Evolutionary conservation across 2,329 filamentous ascomycete species (phyloP), one percentile per base, ranked within the genome.

Genomic region (Botrytis paeoniae): DNA sequence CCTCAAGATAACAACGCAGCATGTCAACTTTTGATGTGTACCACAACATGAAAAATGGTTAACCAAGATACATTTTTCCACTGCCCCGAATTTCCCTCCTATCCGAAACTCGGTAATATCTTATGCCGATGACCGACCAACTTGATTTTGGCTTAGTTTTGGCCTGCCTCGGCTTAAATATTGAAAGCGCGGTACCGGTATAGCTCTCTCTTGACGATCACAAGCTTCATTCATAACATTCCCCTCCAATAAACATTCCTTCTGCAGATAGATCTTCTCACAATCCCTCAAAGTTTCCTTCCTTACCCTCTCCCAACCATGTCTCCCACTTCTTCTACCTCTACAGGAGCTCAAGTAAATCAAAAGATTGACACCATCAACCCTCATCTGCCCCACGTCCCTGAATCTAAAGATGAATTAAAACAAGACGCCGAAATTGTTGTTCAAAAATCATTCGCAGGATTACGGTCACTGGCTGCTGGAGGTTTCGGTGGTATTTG

Each of bases 401-500:
- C 80, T 7, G 80, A 81, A 73, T 75, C 78, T 6, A 78, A 78
- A 73, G 80, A 75, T 18, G 77, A 81, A 72, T 74, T 82, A 59
- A 80, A 81, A 71, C 79, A 80, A 37, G 77, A 79, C 35, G 76
- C 75, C 10, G 75, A 77, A 66, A 76, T 78, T 39, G 80, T 74
- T 3, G 78, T 76, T 29, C 70, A 77, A 60, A 80, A 80, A 60
- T 79, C 79, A 1, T 74, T 91, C 64, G 87, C 89, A 71, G 89
- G 89, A 82, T 83, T 97, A 76, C 92, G 95, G 74, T 96, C 95
- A 60, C 88, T 99, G 69, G 91, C 88, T 14, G 95, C 95, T 12
- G 96, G 96, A 79, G 96, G 94, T 75, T 97, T 97, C 74, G 96
- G 96, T 78, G 96, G 96, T 79, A 83, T 99, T 65, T 98, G 93